Evolutionary conservation across 2,329 filamentous ascomycete species (phyloP).

Genomic region (Geosmithia flava): DNA sequence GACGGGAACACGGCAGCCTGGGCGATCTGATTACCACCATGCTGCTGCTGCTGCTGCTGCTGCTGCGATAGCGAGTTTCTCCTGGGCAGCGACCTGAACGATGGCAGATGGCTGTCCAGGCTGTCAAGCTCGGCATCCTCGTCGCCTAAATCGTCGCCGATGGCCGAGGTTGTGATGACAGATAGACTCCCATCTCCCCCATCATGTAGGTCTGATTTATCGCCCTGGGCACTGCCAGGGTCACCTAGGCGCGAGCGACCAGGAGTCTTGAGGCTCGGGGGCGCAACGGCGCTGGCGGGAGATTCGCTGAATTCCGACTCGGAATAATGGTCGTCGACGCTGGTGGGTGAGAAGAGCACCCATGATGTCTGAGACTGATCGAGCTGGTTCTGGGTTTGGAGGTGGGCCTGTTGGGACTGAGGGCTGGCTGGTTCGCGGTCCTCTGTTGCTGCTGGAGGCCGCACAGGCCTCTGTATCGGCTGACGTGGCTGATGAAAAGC

Average conservation of each 20-base stretch:
- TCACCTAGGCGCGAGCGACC: slow-evolving; percentile 68
- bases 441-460: slow-evolving; percentile 23
- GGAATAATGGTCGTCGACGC: slow-evolving; percentile 47
- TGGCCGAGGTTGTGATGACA: slow-evolving; percentile 19
- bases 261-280: slow-evolving; percentile 50
- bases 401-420: slow-evolving; percentile 8
- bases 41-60: too few species aligned
- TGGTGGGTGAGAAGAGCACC: slow-evolving; percentile 78
- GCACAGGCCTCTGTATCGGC: slow-evolving; percentile 33
- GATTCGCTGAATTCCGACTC: slow-evolving; percentile 53
- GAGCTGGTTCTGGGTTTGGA: slow-evolving; percentile 21
- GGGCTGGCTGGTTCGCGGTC: slow-evolving; percentile 19
- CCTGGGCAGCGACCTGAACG: slow-evolving; percentile 56
- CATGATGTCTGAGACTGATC: slow-evolving; percentile 75
- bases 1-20: slow-evolving; percentile 66
- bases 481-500: slow-evolving; percentile 49
- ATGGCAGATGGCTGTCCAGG: slow-evolving; percentile 81
- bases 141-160: slow-evolving; percentile 29
- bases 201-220: slow-evolving; percentile 42
- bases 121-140: slow-evolving; percentile 73
- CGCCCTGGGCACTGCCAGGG: slow-evolving; percentile 64
- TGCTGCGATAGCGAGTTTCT: slow-evolving; percentile 10
- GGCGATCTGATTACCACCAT: slow-evolving; percentile 19
- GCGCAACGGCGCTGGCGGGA: slow-evolving; percentile 17
- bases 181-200: slow-evolving; percentile 24